phyloP scores from a whole-genome alignment of 176 grass and related monocot species.

The Dendrocalamus sinicus region DNA sequence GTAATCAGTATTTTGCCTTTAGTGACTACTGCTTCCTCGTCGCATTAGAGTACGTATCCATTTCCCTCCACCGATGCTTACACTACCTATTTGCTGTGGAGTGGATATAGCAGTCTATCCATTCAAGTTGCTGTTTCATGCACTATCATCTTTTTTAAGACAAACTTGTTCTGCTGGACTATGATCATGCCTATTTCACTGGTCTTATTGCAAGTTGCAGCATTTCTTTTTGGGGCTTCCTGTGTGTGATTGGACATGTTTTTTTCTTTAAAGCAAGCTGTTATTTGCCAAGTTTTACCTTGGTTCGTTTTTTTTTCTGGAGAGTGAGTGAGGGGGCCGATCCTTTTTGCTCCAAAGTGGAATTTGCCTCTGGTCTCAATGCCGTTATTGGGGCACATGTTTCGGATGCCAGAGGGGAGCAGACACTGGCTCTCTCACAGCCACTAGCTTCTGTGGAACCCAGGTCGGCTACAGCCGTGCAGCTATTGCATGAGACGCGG shows the following conservation, averaged over 20 bases:
- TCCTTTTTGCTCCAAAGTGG: conserved; percentile 41
- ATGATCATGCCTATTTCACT: conserved; percentile 6
- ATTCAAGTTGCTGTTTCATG: conserved; percentile 6
- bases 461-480: background rate
- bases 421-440: conserved; percentile 41
- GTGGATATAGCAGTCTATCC: background rate
- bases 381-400: conserved; percentile 72
- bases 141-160: background rate
- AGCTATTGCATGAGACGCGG: conserved; percentile 17
- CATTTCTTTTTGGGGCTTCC: conserved; percentile 3
- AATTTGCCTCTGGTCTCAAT: conserved; percentile 51
- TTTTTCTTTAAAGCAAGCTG: conserved; percentile 28
- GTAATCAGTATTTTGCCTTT: background rate
- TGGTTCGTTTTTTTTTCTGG: conserved; percentile 15
- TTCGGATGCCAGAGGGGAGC: conserved; percentile 59
- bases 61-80: background rate
- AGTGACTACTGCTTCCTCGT: background rate
- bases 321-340: conserved; percentile 24
- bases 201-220: background rate
- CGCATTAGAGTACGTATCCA: background rate
- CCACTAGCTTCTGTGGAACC: conserved; percentile 26
- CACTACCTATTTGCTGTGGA: background rate
- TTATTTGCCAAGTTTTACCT: conserved; percentile 23
- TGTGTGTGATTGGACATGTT: conserved; percentile 10
- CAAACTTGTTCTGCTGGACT: background rate